Evolutionary conservation across 2,329 filamentous ascomycete genomes (phyloP).

Genomic region (Colletotrichum sidae): DNA sequence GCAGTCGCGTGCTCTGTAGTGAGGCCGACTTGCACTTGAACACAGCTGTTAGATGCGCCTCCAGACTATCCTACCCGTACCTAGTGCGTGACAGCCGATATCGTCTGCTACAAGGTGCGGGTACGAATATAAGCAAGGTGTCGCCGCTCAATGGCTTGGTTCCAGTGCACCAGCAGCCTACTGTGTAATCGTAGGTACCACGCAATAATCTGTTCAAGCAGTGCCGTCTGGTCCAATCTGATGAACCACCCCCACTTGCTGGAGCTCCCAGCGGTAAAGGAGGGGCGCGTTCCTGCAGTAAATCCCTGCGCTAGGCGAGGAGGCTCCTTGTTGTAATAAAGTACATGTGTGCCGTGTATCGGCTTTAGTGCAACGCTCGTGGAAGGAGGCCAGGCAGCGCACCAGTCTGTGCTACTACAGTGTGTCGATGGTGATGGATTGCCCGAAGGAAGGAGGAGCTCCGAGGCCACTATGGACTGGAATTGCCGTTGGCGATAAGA

Average conservation of each 20-base stretch:
- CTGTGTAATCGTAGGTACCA: too few relatives aligned
- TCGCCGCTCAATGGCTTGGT: too few relatives aligned
- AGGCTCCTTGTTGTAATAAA: constrained; percentile 8
- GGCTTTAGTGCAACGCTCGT: constrained; percentile 34
- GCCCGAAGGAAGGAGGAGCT: constrained; percentile 10
- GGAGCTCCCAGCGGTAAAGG: constrained; percentile 11
- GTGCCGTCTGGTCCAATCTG: constrained; percentile 9
- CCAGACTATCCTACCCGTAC: too few relatives aligned
- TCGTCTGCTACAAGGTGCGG: too few relatives aligned
- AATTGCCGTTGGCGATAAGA: too few relatives aligned
- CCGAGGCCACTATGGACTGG: neutral
- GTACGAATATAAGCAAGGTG: too few relatives aligned
- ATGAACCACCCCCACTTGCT: constrained; percentile 26
- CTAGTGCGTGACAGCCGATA: too few relatives aligned
- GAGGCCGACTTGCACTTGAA: too few relatives aligned
- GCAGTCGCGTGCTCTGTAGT: too few relatives aligned
- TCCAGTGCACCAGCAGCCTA: too few relatives aligned
- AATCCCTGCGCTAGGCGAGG: constrained; percentile 33
- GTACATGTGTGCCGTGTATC: constrained; percentile 30
- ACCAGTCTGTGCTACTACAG: constrained; percentile 20
- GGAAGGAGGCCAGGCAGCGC: constrained; percentile 22
- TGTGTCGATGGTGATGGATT: neutral
- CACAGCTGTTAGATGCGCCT: too few relatives aligned
- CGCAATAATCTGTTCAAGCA: too few relatives aligned
- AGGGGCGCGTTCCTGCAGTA: constrained; percentile 39